Base-by-base conservation (phyloP, 805 yeast genomes). In the Wickerhamomyces chambardii region DNA sequence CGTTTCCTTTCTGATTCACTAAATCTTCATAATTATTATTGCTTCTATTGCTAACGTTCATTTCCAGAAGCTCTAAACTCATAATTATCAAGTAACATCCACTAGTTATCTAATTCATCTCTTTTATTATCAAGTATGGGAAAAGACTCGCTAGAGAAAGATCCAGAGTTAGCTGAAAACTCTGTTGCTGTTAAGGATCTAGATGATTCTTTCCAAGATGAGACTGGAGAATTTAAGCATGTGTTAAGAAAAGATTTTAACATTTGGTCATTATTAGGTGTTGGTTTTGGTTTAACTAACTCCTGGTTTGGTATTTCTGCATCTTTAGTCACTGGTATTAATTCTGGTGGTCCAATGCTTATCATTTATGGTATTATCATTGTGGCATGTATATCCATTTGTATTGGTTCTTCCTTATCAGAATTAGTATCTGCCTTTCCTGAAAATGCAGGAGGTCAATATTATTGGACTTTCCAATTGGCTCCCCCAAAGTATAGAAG, bases 301-400 rank as follows among this genome's bases (percentile, higher is more conserved):
- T 71, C 78, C 1, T 75, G 81, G 80, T 66, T 68, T 39, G 80
- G 80, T 36, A 67, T 75, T 17, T 66, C 77, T 11, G 75, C 78
- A 4, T 64, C 77, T 2, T 58, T 74, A 41, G 63, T 68, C 28
- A 63, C 76, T 5, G 77, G 79, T 43, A 69, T 75, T 25, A 55
- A 65, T 16, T 62, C 73, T 34, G 80, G 81, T 42, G 80, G 81
- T 4, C 79, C 80, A 16, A 57, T 73, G 61, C 49, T 70, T 45
- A 68, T 74, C 37, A 63, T 74, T 15, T 75, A 73, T 44, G 81
- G 82, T 32, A 66, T 74, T 36, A 52, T 74, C 5, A 70, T 74
- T 37, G 61, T 72, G 27, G 69, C 77, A 2, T 47, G 47, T 17
- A 55, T 74, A 15, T 64, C 78, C 1, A 43, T 59, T 24, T 62